phyloP scores from a whole-genome alignment of 169 alveolate species.

The Cryptosporidium parvum region DNA sequence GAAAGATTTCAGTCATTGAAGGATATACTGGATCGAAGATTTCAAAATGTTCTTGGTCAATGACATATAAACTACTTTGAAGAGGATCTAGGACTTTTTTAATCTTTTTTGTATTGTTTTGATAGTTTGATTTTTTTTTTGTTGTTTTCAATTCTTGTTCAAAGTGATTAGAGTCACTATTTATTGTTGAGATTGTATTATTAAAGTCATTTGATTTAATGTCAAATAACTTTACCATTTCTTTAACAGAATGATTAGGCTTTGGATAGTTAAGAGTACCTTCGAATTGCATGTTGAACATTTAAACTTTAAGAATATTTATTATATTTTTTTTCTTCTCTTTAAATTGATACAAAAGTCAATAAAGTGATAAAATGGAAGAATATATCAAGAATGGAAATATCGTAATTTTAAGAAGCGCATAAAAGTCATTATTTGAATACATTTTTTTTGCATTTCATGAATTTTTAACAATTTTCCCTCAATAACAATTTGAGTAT shows the following conservation, averaged over 20 bases:
- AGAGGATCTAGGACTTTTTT: background rate
- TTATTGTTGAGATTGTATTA: conserved; percentile 47
- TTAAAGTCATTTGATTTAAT: background rate
- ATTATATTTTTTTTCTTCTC: background rate
- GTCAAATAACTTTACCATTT: background rate
- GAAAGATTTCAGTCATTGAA: background rate
- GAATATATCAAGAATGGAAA: background rate
- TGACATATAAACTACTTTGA: background rate
- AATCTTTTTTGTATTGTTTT: background rate
- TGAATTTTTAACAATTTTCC: background rate
- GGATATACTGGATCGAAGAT: background rate
- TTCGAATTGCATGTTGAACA: background rate
- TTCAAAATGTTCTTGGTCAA: conserved; percentile 4
- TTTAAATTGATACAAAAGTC: background rate
- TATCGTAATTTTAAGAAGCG: background rate
- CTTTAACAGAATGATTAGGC: background rate
- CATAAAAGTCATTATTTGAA: background rate
- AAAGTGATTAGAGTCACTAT: background rate
- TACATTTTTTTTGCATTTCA: background rate
- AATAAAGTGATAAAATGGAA: background rate
- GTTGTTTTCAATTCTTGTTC: background rate
- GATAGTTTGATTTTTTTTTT: background rate
- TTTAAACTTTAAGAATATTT: background rate
- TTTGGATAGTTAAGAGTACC: background rate
- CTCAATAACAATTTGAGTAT: background rate